These are phyloP conservation scores for Stevia rebaudiana DNA, from an alignment of 140 eudicot genomes.

Conservation along the genomic window DNA sequence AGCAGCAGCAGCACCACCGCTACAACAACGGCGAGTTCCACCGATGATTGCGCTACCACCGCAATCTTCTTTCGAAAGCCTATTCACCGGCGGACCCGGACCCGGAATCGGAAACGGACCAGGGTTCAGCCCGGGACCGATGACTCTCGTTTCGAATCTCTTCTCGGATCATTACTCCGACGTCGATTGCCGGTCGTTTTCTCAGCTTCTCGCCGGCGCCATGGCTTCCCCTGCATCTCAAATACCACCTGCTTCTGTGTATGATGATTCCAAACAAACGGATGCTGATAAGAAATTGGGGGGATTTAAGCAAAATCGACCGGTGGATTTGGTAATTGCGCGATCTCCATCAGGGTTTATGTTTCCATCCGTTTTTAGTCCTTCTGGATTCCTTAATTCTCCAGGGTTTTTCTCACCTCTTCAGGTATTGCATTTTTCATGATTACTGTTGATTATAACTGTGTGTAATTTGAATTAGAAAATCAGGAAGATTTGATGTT, in stretches of 20 bases:
- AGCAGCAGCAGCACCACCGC: neutral
- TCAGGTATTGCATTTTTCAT: conserved; percentile 42
- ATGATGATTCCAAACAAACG: conserved; percentile 14
- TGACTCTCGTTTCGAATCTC: conserved; percentile 61
- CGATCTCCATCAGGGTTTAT: conserved; percentile 54
- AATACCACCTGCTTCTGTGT: conserved; percentile 4
- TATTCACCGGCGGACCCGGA: conserved; percentile 34
- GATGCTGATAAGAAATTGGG: conserved; percentile 34
- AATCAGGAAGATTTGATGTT: too few relatives aligned
- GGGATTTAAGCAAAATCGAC: conserved; percentile 78
- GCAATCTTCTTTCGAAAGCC: conserved; percentile 50
- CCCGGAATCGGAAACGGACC: conserved; percentile 38
- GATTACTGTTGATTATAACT: neutral
- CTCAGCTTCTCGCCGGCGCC: conserved; percentile 95
- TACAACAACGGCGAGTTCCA: conserved; percentile 35
- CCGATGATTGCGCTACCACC: conserved; percentile 69
- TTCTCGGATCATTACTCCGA: conserved; percentile 56
- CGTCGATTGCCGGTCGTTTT: conserved; percentile 62
- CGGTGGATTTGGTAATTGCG: conserved; percentile 64
- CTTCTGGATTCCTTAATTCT: conserved; percentile 81
- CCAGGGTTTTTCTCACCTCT: conserved; percentile 84
- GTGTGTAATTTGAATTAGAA: neutral
- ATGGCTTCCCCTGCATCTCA: conserved; percentile 60
- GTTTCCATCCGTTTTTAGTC: conserved; percentile 77
- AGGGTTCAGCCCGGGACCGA: conserved; percentile 73